Base-by-base conservation (phyloP, 495 filamentous ascomycete genomes). In the Penicillium bialowiezense region DNA sequence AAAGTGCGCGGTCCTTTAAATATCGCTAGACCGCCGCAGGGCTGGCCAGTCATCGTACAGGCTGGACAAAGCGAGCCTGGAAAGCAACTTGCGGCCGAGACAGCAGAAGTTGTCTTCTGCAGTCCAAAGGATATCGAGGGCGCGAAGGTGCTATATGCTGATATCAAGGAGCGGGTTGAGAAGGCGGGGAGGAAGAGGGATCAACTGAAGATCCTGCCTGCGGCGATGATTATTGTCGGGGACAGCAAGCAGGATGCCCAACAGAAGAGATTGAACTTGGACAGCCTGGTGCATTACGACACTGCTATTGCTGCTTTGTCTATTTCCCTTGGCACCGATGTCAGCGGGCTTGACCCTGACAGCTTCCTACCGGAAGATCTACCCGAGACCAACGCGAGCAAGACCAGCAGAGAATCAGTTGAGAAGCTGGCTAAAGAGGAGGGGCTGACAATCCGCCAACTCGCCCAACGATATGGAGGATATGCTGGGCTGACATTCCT, bases 11-110 rank as follows among this genome's bases (percentile, higher is more conserved):
- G 78, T 0, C 76, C 78, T 7, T 56, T 80, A 45, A 81, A 80
- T 54, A 79, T 81, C 44, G 76, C 75, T 1, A 61, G 76, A 0
- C 75, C 78, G 2, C 68, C 73, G 3, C 78, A 81, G 58, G 76
- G 78, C 0, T 80, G 76, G 76, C 78, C 78, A 3, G 78, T 81
- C 0, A 71, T 81, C 41, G 71, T 81, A 9, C 78, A 81, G 46
- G 78, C 76, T 8, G 78, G 78, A 1, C 76, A 79, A 51, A 77
- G 73, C 0, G 76, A 80, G 49, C 75, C 78, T 1, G 78, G 78
- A 0, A 55, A 69, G 7, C 76, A 80, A 55, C 56, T 81, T 7
- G 78, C 78, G 0, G 76, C 70, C 3, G 76, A 81, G 60, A 79
- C 76, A 13, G 78, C 78, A 0, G 78, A 81, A 56, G 76, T 70